A percentile compares a stretch with the other conserved stretches of the same genome.
Evolutionary conservation across 768 basidiomycete species (phyloP).

Genomic region (Russula compacta): DNA sequence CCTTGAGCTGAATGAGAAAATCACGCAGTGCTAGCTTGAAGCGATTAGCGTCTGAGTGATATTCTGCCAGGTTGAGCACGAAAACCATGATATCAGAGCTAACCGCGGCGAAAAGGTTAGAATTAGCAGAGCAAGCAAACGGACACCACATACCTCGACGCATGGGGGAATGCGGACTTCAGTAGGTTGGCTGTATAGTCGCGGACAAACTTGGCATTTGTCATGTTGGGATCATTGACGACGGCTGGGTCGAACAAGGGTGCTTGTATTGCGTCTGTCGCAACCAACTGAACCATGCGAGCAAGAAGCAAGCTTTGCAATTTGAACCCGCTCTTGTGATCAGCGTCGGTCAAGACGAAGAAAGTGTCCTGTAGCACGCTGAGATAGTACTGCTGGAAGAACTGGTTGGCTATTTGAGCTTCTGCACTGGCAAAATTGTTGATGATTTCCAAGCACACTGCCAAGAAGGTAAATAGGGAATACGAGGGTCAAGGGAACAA

Average conservation of each 20-base stretch:
- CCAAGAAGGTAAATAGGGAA: slow-evolving; percentile 4
- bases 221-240: slow-evolving; percentile 57
- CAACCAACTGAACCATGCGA: slow-evolving; percentile 87
- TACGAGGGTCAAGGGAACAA: background rate
- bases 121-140: background rate
- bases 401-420: slow-evolving; percentile 70
- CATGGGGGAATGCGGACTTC: slow-evolving; percentile 85
- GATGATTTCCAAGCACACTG: slow-evolving; percentile 88
- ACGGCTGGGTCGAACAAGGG: slow-evolving; percentile 79
- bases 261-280: slow-evolving; percentile 66
- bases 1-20: slow-evolving; percentile 96
- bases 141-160: slow-evolving; percentile 58
- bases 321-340: slow-evolving; percentile 99
- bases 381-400: slow-evolving; percentile 95
- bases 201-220: slow-evolving; percentile 72
- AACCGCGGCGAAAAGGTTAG: slow-evolving; percentile 3
- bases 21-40: slow-evolving; percentile 95
- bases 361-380: slow-evolving; percentile 92
- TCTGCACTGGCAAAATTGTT: slow-evolving; percentile 90
- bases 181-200: slow-evolving; percentile 83
- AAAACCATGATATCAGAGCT: slow-evolving; percentile 71
- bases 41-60: slow-evolving; percentile 70
- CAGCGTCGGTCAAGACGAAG: slow-evolving; percentile 94
- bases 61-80: slow-evolving; percentile 56
- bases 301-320: slow-evolving; percentile 88